Conservation (phyloP, 2,329 filamentous ascomycete species). For the Pseudocercospora macadamiae region DNA sequence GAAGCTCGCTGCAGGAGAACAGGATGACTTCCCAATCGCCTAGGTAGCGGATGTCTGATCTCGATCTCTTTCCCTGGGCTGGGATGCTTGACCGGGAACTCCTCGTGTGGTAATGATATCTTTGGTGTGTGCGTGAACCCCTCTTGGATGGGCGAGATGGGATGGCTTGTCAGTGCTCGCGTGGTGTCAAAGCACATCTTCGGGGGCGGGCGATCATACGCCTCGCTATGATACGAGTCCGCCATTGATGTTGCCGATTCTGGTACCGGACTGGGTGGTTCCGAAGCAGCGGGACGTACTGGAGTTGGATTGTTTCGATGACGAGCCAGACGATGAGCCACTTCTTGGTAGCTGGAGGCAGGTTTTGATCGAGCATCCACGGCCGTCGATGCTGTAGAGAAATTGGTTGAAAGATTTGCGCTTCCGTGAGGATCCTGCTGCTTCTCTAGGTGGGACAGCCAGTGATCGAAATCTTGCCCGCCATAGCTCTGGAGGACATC, state of each 20-base stretch:
- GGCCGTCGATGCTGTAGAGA: conserved; percentile 1
- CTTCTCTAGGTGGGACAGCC: conserved; percentile 30
- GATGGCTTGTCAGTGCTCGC: conserved; percentile 29
- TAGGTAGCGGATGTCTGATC: conserved; percentile 36
- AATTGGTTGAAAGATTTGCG: not conserved
- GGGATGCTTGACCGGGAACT: conserved; percentile 34
- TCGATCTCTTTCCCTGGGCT: conserved; percentile 32
- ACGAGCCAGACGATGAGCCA: conserved; percentile 22
- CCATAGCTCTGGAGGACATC: conserved; percentile 25
- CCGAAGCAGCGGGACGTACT: conserved; percentile 37
- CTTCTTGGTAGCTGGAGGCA: conserved; percentile 25
- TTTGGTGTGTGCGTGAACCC: conserved; percentile 17
- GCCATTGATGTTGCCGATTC: conserved; percentile 33
- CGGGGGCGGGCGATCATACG: conserved; percentile 28
- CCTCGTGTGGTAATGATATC: conserved; percentile 33
- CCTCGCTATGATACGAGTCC: conserved; percentile 30
- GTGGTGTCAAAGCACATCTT: conserved; percentile 29
- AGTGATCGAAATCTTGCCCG: conserved; percentile 27
- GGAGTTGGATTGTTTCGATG: conserved; percentile 27
- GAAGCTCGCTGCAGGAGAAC: conserved; percentile 36
- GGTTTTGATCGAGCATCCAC: conserved; percentile 14
- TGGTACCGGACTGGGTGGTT: conserved; percentile 35
- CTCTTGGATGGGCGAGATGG: conserved; percentile 12
- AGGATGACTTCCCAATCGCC: conserved; percentile 35
- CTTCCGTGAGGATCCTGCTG: conserved; percentile 19